Base-by-base conservation (phyloP, 208 protist species). In the Acanthamoeba lenticulata region DNA sequence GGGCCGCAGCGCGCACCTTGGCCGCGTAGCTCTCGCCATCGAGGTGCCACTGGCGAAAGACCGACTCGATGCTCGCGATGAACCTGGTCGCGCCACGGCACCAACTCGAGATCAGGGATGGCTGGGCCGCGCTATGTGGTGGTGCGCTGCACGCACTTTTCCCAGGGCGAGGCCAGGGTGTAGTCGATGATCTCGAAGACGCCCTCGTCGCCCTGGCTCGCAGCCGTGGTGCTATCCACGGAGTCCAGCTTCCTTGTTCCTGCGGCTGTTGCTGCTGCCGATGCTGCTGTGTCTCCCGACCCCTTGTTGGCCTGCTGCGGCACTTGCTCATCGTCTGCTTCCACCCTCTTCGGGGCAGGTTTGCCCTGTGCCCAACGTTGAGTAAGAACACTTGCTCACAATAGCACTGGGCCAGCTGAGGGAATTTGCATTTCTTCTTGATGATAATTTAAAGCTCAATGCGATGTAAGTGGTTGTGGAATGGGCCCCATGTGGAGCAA, bases 171-270 rank as follows among this genome's bases (percentile, higher is more conserved):
- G 29, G 89, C 89, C n/a, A 83, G 65, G 32, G 89, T 93, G 62
- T 93, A 93, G 62, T 93, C 89, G 60, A 93, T 81, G 34, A 93
- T 93, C 62, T 93, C 89, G 60, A 93, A 93, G 34, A 62, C 42
- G 34, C 3, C 62, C 5, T 91, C 74, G 38, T 85, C 74, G 15
- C 29, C 67, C 2, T 44, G 40, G 21, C 65, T 27, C 34, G 65
- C n/a, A 9, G 65, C 15, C 17, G 52, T n/a, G 52, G 52, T 57
- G 52, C 52, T 57, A 21, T 57, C 52, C 17, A 57, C 9, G 4
- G 52, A 57, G 52, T 74, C 34, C 17, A 74, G 65, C 34, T 74
- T 32, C 34, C 27, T 32, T 29, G 34, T 7, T 2, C n/a, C 65
- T 74, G 65, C 32, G 6, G 60, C 21, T 5, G 19, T 11, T 27